A percentile compares a stretch with the other conserved stretches of the same genome.
Conservation (phyloP, 257 asterid genomes). For the Solanum rostratum region DNA sequence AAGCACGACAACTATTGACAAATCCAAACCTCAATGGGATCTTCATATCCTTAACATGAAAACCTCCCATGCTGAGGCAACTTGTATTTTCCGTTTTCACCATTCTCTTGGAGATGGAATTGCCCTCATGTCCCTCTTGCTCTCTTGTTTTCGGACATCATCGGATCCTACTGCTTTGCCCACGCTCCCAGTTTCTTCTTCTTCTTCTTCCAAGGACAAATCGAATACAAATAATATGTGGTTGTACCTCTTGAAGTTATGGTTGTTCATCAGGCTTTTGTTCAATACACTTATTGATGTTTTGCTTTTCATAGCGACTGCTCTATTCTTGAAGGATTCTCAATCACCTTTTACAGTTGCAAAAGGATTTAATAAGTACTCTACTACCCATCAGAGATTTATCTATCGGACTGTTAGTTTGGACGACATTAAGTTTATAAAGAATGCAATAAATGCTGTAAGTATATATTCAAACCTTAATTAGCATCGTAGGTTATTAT, state of each 20-base stretch:
- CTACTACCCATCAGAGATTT: background rate
- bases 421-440: background rate
- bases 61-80: background rate
- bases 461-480: background rate
- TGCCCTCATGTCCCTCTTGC: background rate
- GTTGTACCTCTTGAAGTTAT: background rate
- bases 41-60: background rate
- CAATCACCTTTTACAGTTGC: background rate
- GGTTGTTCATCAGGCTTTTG: background rate
- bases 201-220: background rate
- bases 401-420: background rate
- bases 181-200: background rate
- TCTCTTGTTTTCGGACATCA: background rate
- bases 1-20: background rate
- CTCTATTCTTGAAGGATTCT: background rate
- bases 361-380: background rate
- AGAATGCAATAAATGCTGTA: background rate
- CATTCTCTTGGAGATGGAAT: background rate
- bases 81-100: background rate
- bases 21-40: background rate
- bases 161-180: background rate
- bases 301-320: background rate
- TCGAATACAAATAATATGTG: background rate
- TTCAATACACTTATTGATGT: background rate
- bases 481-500: too few relatives aligned